Percentiles rank a stretch among this genome's conserved stretches.
Evolutionary conservation across 139 green algal species (phyloP).

Genomic region (Chlamydomonas urium): DNA sequence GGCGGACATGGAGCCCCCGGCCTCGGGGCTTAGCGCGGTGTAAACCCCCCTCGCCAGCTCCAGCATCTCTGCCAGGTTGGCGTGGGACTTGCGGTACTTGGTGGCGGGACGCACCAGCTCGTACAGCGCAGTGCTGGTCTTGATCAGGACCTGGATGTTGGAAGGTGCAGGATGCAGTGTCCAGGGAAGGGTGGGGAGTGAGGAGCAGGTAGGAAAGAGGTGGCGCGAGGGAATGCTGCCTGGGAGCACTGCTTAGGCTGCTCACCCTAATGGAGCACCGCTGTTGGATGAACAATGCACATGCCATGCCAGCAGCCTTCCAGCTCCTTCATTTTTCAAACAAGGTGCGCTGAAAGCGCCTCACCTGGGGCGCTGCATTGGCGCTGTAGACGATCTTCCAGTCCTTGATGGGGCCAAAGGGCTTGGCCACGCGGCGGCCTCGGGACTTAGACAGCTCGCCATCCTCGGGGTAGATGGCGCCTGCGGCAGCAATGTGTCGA

Average conservation of each 20-base stretch:
- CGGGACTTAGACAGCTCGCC: slow-evolving; percentile 33
- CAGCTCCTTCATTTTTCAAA: neutral
- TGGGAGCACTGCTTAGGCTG: slow-evolving; percentile 3
- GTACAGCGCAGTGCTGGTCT: slow-evolving; percentile 40
- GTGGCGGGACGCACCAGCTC: slow-evolving; percentile 27
- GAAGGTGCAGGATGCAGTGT: neutral
- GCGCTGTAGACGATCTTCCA: slow-evolving; percentile 36
- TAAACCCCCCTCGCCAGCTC: slow-evolving; percentile 37
- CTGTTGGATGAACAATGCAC: no score
- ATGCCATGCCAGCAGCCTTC: no score
- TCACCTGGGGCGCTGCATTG: neutral
- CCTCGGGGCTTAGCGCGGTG: slow-evolving; percentile 37
- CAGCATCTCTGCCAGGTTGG: slow-evolving; percentile 48
- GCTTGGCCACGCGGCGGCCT: slow-evolving; percentile 28
- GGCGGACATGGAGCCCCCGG: slow-evolving; percentile 37
- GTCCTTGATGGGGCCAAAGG: slow-evolving; percentile 50
- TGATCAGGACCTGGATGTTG: slow-evolving; percentile 24
- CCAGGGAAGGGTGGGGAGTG: neutral
- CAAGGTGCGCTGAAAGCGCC: neutral
- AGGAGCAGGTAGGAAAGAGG: neutral
- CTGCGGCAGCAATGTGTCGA: no score
- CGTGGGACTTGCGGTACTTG: slow-evolving; percentile 54
- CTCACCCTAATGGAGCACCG: neutral
- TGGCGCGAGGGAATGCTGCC: neutral
- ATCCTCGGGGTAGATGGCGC: slow-evolving; percentile 35